Evolutionary conservation across 1,284 basidiomycete genomes (phyloP).

Genomic region (Rugosomyces carneus): DNA sequence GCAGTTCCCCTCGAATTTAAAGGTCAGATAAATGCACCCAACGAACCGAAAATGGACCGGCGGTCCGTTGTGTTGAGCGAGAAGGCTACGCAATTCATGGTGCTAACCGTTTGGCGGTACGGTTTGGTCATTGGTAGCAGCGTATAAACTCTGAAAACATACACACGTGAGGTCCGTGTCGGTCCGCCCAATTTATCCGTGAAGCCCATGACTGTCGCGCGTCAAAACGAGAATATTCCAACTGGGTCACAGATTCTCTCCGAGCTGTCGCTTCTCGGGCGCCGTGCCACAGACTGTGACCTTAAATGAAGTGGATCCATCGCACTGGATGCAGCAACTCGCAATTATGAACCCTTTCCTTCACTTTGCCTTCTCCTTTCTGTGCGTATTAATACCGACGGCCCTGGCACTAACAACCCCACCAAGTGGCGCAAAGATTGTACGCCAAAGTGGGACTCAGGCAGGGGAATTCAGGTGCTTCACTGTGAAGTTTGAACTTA

Average conservation of each 20-base stretch:
- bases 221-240: no score
- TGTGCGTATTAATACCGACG: conserved; percentile 1
- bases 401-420: conserved; percentile 15
- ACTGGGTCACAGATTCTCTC: no score
- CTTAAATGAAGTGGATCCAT: no score
- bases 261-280: neutral
- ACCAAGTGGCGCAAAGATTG: conserved; percentile 20
- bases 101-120: neutral
- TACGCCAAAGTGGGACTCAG: conserved; percentile 20
- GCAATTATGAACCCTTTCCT: conserved; percentile 4
- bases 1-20: neutral
- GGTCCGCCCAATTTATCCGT: neutral
- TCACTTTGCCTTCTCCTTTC: conserved; percentile 4
- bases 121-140: no score
- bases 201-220: neutral
- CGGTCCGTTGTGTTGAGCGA: conserved; percentile 2
- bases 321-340: neutral
- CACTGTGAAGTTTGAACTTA: no score
- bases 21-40: neutral
- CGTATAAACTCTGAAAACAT: no score
- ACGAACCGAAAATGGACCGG: conserved; percentile 6
- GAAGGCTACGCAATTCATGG: neutral
- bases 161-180: neutral
- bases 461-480: conserved; percentile 18
- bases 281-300: neutral